Percentiles rank a stretch among this genome's conserved stretches.
phyloP scores from a whole-genome alignment of 495 filamentous ascomycete genomes.

The Amniculicola lignicola region DNA sequence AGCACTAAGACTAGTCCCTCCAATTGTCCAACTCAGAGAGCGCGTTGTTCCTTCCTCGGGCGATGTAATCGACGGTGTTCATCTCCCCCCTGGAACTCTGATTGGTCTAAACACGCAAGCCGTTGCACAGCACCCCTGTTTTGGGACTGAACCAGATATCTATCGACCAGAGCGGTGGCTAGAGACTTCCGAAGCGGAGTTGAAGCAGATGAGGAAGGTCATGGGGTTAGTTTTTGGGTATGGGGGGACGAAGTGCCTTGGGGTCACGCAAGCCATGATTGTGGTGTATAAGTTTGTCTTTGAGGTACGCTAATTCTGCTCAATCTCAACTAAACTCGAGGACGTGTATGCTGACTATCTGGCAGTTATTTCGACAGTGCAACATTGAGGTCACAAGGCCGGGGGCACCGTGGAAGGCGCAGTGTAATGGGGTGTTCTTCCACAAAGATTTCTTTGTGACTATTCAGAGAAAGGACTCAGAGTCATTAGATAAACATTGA shows the following conservation, averaged over 20 bases:
- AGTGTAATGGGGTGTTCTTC: background rate
- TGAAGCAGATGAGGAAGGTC: conserved; percentile 18
- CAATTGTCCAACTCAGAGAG: conserved; percentile 14
- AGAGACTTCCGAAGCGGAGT: conserved; percentile 5
- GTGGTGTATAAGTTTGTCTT: conserved; percentile 21
- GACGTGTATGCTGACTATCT: background rate
- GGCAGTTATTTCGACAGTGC: conserved; percentile 18
- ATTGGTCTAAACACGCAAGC: conserved; percentile 12
- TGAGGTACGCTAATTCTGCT: conserved; percentile 14
- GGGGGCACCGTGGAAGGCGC: conserved; percentile 9
- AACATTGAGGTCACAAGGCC: conserved; percentile 13
- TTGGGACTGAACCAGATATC: conserved; percentile 51
- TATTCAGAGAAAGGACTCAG: too few relatives aligned
- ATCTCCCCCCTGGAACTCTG: conserved; percentile 21
- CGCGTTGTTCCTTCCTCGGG: conserved; percentile 20
- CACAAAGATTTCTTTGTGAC: background rate
- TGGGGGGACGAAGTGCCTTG: conserved; percentile 20
- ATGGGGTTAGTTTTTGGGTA: conserved; percentile 25
- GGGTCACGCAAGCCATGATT: conserved; percentile 10
- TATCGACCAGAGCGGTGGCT: conserved; percentile 32
- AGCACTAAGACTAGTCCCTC: conserved; percentile 22
- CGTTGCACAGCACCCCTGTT: conserved; percentile 47
- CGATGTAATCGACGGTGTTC: conserved; percentile 14
- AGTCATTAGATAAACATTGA: too few relatives aligned
- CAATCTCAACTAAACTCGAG: background rate